Base-by-base conservation (phyloP, 208 protist species). In the Crithidia bombi region DNA sequence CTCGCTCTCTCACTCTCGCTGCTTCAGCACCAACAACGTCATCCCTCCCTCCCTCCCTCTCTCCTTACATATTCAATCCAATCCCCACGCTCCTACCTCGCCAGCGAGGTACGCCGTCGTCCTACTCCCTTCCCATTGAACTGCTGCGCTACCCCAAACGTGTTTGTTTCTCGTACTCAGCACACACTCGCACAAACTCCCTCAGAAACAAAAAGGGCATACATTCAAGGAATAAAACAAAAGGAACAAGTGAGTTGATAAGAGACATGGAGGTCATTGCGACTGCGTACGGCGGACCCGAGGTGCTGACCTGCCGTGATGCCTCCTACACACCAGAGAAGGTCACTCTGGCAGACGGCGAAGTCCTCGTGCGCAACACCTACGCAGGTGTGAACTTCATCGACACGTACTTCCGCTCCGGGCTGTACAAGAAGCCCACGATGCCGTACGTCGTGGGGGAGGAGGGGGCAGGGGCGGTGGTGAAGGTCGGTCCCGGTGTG, bases 351-450 rank as follows among this genome's bases (percentile, higher is more conserved):
- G 5, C 52, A 25, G 38, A 55, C 9, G 75, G 43, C 33, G 64
- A 89, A 33, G 82, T 90, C 15, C 72, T 91, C 21, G 82, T 91
- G 25, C 44, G 56, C 25, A 90, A 87, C 72, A 47, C 44, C 1
- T 91, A 87, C 72, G 79, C 86, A 5, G 93, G 92, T 23, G 78
- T 98, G 30, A 97, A 98, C 81, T 98, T 97, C 71, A 96, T 97
- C 59, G 95, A 98, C 75, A 94, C 90, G 3, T 97, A 97, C 81
- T 94, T 83, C 69, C 85, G 93, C 43, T 65, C 26, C 7, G 93
- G 95, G 0, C 75, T 97, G 10, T 95, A 93, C 78, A 79, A 79
- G 74, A 91, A 89, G 58, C 66, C 78, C 4, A 61, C 65, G 23
- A 41, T 95, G 30, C 95, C 93, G 2, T 95, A 86, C 59, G 75